Percentiles rank a stretch among this genome's conserved stretches.
These are phyloP conservation scores for Calycina herbarum DNA, from an alignment of 2,329 filamentous ascomycete genomes.

Conservation along the genomic window DNA sequence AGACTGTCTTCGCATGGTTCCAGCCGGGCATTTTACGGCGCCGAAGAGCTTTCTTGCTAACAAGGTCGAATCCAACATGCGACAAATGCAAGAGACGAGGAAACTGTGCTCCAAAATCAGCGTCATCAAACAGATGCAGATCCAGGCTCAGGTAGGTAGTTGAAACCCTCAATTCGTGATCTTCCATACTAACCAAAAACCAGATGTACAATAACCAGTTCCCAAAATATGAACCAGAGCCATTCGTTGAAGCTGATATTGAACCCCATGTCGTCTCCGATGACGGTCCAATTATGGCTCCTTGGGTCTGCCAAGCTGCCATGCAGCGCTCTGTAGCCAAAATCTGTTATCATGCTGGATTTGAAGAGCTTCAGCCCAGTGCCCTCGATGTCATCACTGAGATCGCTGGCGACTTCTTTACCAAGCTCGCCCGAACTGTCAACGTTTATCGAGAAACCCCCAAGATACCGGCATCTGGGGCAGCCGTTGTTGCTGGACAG, in stretches of 20 bases:
- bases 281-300: constrained; percentile 82
- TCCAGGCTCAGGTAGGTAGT: constrained; percentile 80
- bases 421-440: constrained; percentile 76
- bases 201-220: constrained; percentile 98
- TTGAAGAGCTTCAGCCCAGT: constrained; percentile 95
- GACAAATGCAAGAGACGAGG: constrained; percentile 93
- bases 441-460: constrained; percentile 82
- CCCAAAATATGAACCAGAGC: constrained; percentile 89
- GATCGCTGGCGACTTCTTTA: constrained; percentile 85
- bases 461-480: constrained; percentile 60
- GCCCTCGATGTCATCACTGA: constrained; percentile 89
- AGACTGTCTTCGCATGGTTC: constrained; percentile 77
- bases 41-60: constrained; percentile 72
- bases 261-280: constrained; percentile 88
- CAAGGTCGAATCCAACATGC: constrained; percentile 87
- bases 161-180: not conserved
- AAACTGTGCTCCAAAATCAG: constrained; percentile 96
- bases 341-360: constrained; percentile 93
- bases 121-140: constrained; percentile 99
- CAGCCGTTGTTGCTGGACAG: constrained; percentile 37
- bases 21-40: constrained; percentile 71
- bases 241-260: constrained; percentile 83
- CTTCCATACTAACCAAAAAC: constrained; percentile 17
- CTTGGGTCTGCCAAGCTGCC: constrained; percentile 77
- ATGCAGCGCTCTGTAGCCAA: constrained; percentile 90